A percentile compares a stretch with the other conserved stretches of the same genome.
Conservation (phyloP, 1,139 yeast species). For the Pichiaceae sp. region DNA sequence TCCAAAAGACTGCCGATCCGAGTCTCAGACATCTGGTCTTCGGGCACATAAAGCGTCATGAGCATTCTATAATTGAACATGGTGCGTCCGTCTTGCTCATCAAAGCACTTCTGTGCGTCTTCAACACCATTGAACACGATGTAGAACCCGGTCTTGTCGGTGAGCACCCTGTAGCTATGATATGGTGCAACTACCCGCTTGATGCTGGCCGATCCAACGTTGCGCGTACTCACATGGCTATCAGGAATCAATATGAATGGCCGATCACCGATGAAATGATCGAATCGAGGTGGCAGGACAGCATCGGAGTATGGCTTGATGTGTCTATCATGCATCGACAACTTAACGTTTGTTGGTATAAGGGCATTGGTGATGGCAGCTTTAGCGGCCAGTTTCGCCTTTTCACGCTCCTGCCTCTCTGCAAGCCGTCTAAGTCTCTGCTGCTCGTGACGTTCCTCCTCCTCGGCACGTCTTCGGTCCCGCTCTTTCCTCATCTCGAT, state of each 20-base stretch:
- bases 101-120: slow-evolving; percentile 62
- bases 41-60: slow-evolving; percentile 42
- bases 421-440: slow-evolving; percentile 1
- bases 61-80: slow-evolving; percentile 41
- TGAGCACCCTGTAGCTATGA: slow-evolving; percentile 57
- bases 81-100: slow-evolving; percentile 54
- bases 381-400: slow-evolving; percentile 1
- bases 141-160: slow-evolving; percentile 60
- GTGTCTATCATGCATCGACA: slow-evolving; percentile 23
- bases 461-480: slow-evolving; percentile 3
- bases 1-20: slow-evolving; percentile 19
- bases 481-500: slow-evolving; percentile 4
- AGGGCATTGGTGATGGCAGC: not conserved
- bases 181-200: slow-evolving; percentile 45
- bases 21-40: slow-evolving; percentile 15
- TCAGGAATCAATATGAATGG: slow-evolving; percentile 52
- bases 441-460: slow-evolving; percentile 4
- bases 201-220: slow-evolving; percentile 45
- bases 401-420: slow-evolving; percentile 2
- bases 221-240: slow-evolving; percentile 42
- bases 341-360: slow-evolving; percentile 2
- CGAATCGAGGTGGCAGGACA: slow-evolving; percentile 37
- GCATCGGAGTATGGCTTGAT: slow-evolving; percentile 23
- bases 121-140: slow-evolving; percentile 56
- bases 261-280: slow-evolving; percentile 39